Percentiles rank a stretch among this genome's conserved stretches.
Evolutionary conservation across 306 rosid genomes (phyloP).

Genomic region (Castanea mollissima): DNA sequence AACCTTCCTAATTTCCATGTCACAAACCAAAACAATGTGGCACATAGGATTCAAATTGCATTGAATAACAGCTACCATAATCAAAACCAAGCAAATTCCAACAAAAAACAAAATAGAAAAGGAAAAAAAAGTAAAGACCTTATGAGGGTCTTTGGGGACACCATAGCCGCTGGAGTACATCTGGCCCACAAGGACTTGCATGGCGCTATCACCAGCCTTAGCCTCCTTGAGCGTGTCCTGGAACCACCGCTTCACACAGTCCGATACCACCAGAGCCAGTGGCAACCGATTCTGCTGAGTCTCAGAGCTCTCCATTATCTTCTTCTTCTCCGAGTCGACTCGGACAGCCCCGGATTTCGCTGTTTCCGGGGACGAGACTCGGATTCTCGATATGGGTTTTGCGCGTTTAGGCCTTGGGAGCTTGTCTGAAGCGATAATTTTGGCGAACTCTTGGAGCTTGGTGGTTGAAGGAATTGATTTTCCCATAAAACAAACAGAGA

Average conservation of each 20-base stretch:
- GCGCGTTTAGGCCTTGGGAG: constrained; percentile 27
- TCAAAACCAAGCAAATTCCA: not conserved
- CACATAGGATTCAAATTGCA: not conserved
- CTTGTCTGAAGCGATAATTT: constrained; percentile 46
- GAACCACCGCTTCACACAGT: constrained; percentile 79
- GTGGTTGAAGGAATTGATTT: constrained; percentile 56
- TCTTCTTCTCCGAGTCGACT: constrained; percentile 32
- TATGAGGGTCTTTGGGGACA: constrained; percentile 52
- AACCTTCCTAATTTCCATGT: no score
- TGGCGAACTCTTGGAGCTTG: constrained; percentile 46
- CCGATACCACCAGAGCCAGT: constrained; percentile 64
- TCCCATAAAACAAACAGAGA: constrained; percentile 41
- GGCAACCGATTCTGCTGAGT: constrained; percentile 42
- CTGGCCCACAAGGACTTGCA: constrained; percentile 77
- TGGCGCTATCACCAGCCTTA: constrained; percentile 53
- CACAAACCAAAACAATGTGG: not conserved
- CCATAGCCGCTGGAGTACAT: constrained; percentile 84
- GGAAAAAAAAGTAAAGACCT: constrained; percentile 32
- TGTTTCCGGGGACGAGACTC: constrained; percentile 31
- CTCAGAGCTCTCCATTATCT: constrained; percentile 36
- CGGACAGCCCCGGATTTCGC: constrained; percentile 26
- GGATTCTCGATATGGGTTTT: constrained; percentile 30
- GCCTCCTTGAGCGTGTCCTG: constrained; percentile 84
- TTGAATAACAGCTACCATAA: not conserved
- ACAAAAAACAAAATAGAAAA: not conserved